These are phyloP conservation scores for Pestalotiopsis sp. DNA, from an alignment of 2,329 filamentous ascomycete genomes.

Conservation along the genomic window DNA sequence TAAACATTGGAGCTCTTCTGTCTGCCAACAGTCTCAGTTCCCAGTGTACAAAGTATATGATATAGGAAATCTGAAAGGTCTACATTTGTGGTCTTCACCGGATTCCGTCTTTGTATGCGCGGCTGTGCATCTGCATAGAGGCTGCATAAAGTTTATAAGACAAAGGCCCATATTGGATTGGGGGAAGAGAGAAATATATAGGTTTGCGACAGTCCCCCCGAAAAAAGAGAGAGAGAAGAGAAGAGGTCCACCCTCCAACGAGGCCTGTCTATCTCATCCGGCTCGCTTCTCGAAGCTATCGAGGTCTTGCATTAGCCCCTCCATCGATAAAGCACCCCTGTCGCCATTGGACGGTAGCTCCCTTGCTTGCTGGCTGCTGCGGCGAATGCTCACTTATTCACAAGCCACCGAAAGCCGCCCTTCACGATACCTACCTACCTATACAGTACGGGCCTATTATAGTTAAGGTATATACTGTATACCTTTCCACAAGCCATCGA, in stretches of 20 bases:
- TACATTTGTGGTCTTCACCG: not conserved
- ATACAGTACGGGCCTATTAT: not conserved
- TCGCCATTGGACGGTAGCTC: not conserved
- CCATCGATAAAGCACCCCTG: conserved; percentile 11
- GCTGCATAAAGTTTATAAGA: conserved; percentile 1
- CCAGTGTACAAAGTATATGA: not conserved
- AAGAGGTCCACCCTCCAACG: not conserved
- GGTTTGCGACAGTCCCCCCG: not conserved
- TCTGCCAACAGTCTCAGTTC: not conserved
- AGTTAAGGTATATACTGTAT: not conserved
- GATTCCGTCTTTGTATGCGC: not conserved
- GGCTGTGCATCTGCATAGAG: conserved; percentile 5
- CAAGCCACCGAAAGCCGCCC: not conserved
- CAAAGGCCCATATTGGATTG: not conserved
- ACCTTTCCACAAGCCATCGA: not conserved
- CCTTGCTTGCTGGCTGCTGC: not conserved
- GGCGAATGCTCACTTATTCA: not conserved
- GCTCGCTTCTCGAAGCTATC: conserved; percentile 8
- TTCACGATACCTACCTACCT: not conserved
- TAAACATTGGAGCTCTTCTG: not conserved
- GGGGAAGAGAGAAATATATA: not conserved
- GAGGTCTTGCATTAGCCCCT: conserved; percentile 15
- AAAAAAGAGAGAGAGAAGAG: not conserved
- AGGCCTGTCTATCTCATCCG: not conserved
- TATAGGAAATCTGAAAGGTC: not conserved